Percentiles rank a stretch among this genome's conserved stretches.
phyloP scores from a whole-genome alignment of 1,139 yeast species.

The Nadsonia starkeyi-henricii region DNA sequence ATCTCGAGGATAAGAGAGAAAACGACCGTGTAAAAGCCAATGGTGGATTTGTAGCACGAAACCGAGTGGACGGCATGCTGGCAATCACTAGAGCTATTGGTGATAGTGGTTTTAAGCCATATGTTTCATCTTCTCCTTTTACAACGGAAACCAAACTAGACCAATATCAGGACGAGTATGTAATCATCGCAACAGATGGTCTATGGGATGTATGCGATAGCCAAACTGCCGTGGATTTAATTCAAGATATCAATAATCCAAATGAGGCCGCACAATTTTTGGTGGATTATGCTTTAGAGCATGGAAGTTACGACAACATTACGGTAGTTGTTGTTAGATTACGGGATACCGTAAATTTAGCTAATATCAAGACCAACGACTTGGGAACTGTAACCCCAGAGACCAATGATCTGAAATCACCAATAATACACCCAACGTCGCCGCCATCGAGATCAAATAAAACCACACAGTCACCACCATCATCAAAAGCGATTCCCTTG shows the following conservation, averaged over 20 bases:
- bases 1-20: not conserved
- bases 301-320: slow-evolving; percentile 3
- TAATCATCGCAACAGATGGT: slow-evolving; percentile 5
- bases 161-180: slow-evolving; percentile 1
- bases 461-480: not conserved
- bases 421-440: too few species aligned
- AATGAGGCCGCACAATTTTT: slow-evolving; percentile 1
- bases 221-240: slow-evolving; percentile 4
- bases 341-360: not conserved
- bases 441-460: too few species aligned
- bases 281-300: slow-evolving; percentile 3
- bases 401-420: too few species aligned
- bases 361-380: too few species aligned
- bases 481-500: not conserved
- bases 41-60: slow-evolving; percentile 5
- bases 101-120: slow-evolving; percentile 5
- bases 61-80: slow-evolving; percentile 3
- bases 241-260: slow-evolving; percentile 4
- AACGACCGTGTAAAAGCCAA: slow-evolving; percentile 2
- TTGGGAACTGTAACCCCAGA: too few species aligned
- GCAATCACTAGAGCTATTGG: slow-evolving; percentile 5
- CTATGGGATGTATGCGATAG: slow-evolving; percentile 5
- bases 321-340: slow-evolving; percentile 5
- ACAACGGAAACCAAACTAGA: slow-evolving; percentile 3
- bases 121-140: slow-evolving; percentile 4